Base-by-base conservation (phyloP, 108 stramenopile species). In the Asterionellopsis glacialis region DNA sequence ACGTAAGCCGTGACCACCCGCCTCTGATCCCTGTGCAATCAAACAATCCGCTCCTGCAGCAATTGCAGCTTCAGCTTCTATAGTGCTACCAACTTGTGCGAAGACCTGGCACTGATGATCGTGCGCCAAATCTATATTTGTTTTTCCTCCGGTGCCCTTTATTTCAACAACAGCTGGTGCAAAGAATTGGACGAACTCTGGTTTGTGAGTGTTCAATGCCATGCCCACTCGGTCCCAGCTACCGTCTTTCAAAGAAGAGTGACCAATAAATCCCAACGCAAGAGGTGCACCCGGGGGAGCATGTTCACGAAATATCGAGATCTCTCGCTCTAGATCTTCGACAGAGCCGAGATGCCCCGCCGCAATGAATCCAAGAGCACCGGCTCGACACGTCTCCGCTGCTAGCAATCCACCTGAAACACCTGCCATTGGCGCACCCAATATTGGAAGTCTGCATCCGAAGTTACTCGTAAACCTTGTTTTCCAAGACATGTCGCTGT, bases 341-440 rank as follows among this genome's bases (percentile, higher is more conserved):
- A 62, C 22, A 56, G 69, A 69, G 52, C 60, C 66, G 48, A 82
- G 55, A 51, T 91, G 82, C 0, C 89, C 89, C 0, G 84, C 89
- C 18, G 83, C 85, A 43, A 88, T 65, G 45, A 84, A 81, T 11
- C 85, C 89, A n/a, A 90, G 61, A 0, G 69, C 89, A 22, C 89
- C 89, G 0, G 85, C 89, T 26, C 73, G 64, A 41, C 73, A 71
- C 0, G 81, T 80, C 41, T 78, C 79, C 26, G 72, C 75, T 0
- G 89, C 89, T 19, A 87, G 62, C 24, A 63, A 45, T 9, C 79
- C 83, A 38, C 84, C 77, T 14, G 81, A 71, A 44, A 83, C 82
- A 4, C 79, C 85, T 6, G 81, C 79, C 89, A 90, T 87, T 13
- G 88, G 88, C 21, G 88, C 88, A 11, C 74, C 68, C 75, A 85